phyloP scores from a whole-genome alignment of 192 early-diverging fungal species.

The Podila horticola region DNA sequence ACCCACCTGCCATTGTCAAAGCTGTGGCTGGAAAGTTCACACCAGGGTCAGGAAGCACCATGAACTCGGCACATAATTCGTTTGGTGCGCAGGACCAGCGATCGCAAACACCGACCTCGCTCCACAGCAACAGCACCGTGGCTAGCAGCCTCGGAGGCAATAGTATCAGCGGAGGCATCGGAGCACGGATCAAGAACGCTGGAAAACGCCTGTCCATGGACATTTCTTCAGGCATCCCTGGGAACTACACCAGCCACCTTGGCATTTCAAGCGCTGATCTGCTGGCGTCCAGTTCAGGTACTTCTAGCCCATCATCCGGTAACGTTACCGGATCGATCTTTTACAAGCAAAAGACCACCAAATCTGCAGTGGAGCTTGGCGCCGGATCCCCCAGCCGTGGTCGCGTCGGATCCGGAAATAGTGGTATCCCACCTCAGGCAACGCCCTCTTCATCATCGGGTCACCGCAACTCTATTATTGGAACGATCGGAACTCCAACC shows the following conservation, averaged over 20 bases:
- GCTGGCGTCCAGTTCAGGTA: background rate
- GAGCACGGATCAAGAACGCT: conserved; percentile 40
- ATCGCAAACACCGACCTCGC: conserved; percentile 8
- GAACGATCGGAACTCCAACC: background rate
- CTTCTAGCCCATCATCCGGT: background rate
- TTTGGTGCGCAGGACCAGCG: background rate
- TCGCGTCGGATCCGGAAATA: conserved; percentile 12
- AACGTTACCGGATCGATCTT: conserved; percentile 10
- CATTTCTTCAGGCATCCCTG: conserved; percentile 4
- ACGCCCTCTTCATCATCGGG: conserved; percentile 2
- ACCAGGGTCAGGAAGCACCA: background rate
- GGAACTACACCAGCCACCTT: background rate
- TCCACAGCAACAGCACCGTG: conserved; percentile 1
- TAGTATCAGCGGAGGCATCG: conserved; percentile 6
- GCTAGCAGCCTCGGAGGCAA: conserved; percentile 9
- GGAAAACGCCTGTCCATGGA: conserved; percentile 42
- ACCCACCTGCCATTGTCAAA: conserved; percentile 35
- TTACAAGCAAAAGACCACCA: conserved; percentile 42
- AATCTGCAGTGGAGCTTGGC: conserved; percentile 33
- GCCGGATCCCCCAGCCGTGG: conserved; percentile 21
- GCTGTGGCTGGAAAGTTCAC: conserved; percentile 23
- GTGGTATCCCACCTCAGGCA: background rate
- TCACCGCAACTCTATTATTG: conserved; percentile 11
- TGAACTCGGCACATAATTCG: background rate
- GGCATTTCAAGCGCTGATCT: background rate